phyloP scores from a whole-genome alignment of 148 eudicot species.

The Nepenthes mirabilis region DNA sequence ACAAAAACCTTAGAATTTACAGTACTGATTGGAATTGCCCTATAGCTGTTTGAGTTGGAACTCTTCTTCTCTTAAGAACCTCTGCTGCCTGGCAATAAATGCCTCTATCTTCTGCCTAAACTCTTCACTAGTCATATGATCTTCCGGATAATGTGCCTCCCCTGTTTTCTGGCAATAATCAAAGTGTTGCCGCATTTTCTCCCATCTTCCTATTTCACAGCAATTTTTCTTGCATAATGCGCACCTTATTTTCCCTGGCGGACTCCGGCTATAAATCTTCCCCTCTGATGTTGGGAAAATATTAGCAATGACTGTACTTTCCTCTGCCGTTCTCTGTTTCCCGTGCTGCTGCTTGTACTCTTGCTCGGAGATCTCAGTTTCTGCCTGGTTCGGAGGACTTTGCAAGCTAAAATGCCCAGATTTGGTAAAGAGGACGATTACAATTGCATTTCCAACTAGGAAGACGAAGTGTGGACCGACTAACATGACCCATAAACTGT shows the following conservation, averaged over 20 bases:
- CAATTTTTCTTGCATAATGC: background rate
- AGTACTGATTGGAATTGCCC: too few relatives aligned
- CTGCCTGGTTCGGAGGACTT: background rate
- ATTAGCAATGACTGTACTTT: slow-evolving; percentile 9
- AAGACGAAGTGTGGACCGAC: slow-evolving; percentile 61
- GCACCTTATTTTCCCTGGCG: slow-evolving; percentile 31
- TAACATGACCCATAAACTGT: slow-evolving; percentile 15
- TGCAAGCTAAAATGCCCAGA: background rate
- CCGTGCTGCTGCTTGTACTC: slow-evolving; percentile 8
- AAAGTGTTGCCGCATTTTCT: slow-evolving; percentile 10
- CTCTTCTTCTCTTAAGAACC: slow-evolving; percentile 62
- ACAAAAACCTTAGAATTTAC: too few relatives aligned
- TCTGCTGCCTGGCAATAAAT: slow-evolving; percentile 86
- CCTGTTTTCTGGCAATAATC: slow-evolving; percentile 11
- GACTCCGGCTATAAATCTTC: slow-evolving; percentile 36
- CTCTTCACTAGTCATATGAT: slow-evolving; percentile 59
- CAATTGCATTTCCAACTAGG: slow-evolving; percentile 59
- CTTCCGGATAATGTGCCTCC: slow-evolving; percentile 27
- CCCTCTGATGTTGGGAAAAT: slow-evolving; percentile 11
- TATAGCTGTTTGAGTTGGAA: background rate
- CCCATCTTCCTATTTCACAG: slow-evolving; percentile 32
- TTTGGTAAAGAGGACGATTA: slow-evolving; percentile 41
- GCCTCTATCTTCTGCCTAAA: slow-evolving; percentile 52
- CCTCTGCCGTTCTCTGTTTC: slow-evolving; percentile 12
- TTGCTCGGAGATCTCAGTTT: background rate